Evolutionary conservation across 2,329 filamentous ascomycete genomes (phyloP).

Genomic region (Zymoseptoria crescenta): DNA sequence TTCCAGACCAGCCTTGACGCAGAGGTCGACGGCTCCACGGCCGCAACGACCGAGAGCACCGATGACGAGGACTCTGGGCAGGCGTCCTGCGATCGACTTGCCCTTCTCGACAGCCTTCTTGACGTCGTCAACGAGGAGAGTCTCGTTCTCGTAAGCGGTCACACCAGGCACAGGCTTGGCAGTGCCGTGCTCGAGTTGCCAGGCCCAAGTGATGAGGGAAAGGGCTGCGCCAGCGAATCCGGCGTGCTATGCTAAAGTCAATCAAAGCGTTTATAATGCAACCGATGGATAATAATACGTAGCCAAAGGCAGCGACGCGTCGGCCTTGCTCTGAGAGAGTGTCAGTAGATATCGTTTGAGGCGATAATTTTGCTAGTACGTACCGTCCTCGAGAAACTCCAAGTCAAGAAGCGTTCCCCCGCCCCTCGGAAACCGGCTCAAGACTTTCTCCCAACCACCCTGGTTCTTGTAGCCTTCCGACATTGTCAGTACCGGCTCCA

Average conservation of each 20-base stretch:
- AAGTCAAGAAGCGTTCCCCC: conserved; percentile 74
- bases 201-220: conserved; percentile 72
- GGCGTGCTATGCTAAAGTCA: conserved; percentile 54
- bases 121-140: conserved; percentile 63
- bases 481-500: conserved; percentile 1
- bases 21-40: conserved; percentile 73
- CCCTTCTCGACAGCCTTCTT: conserved; percentile 62
- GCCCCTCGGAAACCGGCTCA: conserved; percentile 70
- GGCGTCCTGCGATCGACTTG: conserved; percentile 56
- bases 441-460: conserved; percentile 67
- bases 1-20: conserved; percentile 64
- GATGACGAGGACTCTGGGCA: conserved; percentile 73
- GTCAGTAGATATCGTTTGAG: not conserved
- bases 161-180: conserved; percentile 59
- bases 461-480: conserved; percentile 42
- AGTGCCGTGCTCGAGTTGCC: conserved; percentile 65
- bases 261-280: not conserved
- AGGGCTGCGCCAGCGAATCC: conserved; percentile 59
- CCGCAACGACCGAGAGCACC: conserved; percentile 73
- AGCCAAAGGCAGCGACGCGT: conserved; percentile 63
- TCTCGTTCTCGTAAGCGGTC: conserved; percentile 65
- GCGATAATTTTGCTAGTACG: not conserved
- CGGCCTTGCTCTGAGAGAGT: conserved; percentile 48
- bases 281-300: conserved; percentile 21
- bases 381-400: conserved; percentile 67